Percentiles rank a stretch among this genome's conserved stretches.
phyloP scores from a whole-genome alignment of 495 filamentous ascomycete genomes.

The Aspergillus sclerotiicarbonarius region DNA sequence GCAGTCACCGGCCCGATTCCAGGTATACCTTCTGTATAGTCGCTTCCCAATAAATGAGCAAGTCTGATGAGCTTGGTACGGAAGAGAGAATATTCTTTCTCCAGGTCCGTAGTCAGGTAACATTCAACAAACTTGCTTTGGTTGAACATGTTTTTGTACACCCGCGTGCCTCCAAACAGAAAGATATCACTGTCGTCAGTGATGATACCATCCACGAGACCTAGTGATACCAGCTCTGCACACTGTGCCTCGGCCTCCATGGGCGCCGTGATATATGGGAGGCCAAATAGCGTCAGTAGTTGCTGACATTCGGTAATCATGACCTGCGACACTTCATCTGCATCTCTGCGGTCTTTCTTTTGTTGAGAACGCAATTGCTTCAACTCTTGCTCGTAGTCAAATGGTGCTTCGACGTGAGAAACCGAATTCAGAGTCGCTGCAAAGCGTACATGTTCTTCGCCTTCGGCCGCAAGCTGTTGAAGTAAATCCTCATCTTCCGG shows the following conservation, averaged over 20 bases:
- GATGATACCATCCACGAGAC: constrained; percentile 95
- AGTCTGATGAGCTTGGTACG: constrained; percentile 79
- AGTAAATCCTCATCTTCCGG: constrained; percentile 90
- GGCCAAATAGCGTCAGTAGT: constrained; percentile 81
- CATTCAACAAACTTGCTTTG: constrained; percentile 96
- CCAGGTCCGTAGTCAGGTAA: constrained; percentile 82
- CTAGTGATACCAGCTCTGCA: constrained; percentile 79
- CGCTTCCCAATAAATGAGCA: constrained; percentile 85
- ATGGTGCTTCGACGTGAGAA: constrained; percentile 54
- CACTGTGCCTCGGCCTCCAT: constrained; percentile 99
- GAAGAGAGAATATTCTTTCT: constrained; percentile 82
- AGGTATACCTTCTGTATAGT: constrained; percentile 91
- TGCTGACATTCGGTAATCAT: constrained; percentile 97
- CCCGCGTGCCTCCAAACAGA: constrained; percentile 89
- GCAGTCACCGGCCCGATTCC: constrained; percentile 92
- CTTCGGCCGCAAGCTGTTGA: constrained; percentile 78
- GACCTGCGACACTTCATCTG: constrained; percentile 89
- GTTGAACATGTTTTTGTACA: constrained; percentile 99
- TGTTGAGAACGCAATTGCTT: constrained; percentile 86
- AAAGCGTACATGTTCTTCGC: constrained; percentile 89
- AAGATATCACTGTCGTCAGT: constrained; percentile 98
- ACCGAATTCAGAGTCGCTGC: constrained; percentile 78
- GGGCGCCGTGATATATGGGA: constrained; percentile 94
- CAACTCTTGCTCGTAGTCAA: constrained; percentile 82
- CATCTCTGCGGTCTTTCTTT: constrained; percentile 91